Evolutionary conservation across 768 basidiomycete species (phyloP).

Genomic region (Tulasnella sp.): DNA sequence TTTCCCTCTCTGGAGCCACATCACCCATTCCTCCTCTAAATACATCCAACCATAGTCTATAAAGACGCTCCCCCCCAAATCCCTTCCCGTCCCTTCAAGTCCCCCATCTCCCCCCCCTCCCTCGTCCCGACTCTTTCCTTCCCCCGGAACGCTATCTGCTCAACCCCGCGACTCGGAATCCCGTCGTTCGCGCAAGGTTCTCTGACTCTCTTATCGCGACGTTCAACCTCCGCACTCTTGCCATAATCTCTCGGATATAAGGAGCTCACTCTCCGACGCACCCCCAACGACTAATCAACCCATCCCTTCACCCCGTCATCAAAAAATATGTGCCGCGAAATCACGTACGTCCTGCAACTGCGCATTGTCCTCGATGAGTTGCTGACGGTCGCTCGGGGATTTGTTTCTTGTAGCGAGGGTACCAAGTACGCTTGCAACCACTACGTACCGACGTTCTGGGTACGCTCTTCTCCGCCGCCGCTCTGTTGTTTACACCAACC

Average conservation of each 20-base stretch:
- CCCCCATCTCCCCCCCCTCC: neutral
- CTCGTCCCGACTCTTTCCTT: slow-evolving; percentile 8
- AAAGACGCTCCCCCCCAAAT: neutral
- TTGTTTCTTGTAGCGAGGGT: slow-evolving; percentile 18
- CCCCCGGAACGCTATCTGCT: neutral
- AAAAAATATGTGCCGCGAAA: slow-evolving; percentile 26
- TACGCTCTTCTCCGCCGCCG: neutral
- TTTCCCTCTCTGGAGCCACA: neutral
- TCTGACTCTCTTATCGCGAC: neutral
- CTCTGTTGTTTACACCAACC: neutral
- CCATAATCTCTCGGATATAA: slow-evolving; percentile 4
- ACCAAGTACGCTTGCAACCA: slow-evolving; percentile 24
- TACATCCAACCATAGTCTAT: neutral
- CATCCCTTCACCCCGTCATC: neutral
- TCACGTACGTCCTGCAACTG: slow-evolving; percentile 20
- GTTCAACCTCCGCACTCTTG: neutral
- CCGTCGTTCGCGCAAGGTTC: neutral
- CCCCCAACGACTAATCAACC: neutral
- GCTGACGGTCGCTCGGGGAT: neutral
- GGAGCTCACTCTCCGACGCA: neutral
- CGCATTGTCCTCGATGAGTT: neutral
- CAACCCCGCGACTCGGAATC: neutral
- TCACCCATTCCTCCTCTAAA: neutral
- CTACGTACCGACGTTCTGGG: slow-evolving; percentile 28
- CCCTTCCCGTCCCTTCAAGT: neutral